Evolutionary conservation across 805 yeast genomes (phyloP), one percentile per base, ranked within the genome.

Genomic region (Yarrowia sp.): DNA sequence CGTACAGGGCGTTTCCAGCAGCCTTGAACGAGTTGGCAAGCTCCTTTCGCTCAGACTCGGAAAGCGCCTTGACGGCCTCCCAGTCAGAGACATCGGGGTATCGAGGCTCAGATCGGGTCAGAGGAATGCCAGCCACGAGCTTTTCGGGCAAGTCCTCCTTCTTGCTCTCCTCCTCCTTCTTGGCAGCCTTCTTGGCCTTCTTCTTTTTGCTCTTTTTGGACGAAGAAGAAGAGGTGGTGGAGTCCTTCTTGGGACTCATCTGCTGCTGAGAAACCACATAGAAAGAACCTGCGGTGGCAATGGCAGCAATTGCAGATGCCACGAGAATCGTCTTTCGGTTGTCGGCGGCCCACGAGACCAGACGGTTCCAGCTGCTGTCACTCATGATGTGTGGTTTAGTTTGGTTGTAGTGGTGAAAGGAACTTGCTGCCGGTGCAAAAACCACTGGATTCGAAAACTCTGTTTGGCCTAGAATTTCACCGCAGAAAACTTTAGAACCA

Each of bases 1-100:
- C 89, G 81, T 90, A 95, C 66, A 79, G 84, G 62, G 80, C 81
- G 77, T 95, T 95, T 72, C 99, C 99, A 65, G 89, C 92, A 72
- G 87, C 93, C 78, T 95, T 95, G 78, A 93, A 83, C 47, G 87
- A 85, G 63, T 84, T 75, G 5, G 97, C 90, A 41, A 78, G 70
- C 65, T 76, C 76, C 81, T 86, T 69, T 84, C 84, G 68, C 43
- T 72, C 73, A 35, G 57, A 64, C 32, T 69, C 73, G 31, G 67
- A 33, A 22, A 74, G 68, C 14, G 58, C 41, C 42, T 58, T 45
- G 32, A 74, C 69, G 62, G 63, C 67, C 18, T 65, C 66, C 65
- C 69, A 67, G 74, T 66, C 67, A 71, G 70, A 50, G 58, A 76
- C 72, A 14, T 71, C 71, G 17, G 80, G 75, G 53, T 77, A 71